Evolutionary conservation across 2,329 filamentous ascomycete genomes (phyloP), one percentile per base, ranked within the genome.

Genomic region (Colletotrichum sp.): DNA sequence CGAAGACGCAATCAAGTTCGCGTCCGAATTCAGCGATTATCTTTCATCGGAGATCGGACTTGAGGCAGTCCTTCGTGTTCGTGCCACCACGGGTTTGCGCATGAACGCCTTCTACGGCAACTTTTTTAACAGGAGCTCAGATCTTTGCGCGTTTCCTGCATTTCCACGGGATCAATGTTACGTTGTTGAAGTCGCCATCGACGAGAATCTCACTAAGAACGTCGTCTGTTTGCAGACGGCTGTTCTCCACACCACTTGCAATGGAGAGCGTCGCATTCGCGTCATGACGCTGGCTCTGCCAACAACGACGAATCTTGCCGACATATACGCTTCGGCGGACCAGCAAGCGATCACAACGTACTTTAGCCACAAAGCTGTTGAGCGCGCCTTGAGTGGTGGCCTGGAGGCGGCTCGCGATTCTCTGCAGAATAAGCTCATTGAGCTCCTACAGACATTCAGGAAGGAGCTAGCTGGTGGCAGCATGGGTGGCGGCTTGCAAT

Each of bases 91-190:
- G 28, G 97, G 97, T 68, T 88, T 99, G 75, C 93, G 97, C 70
- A 99, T 99, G 95, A 98, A 93, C 87, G 96, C 96, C 3, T 99
- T 99, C 87, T 99, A 99, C 85, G 97, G 97, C 80, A 99, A 99
- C 88, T 99, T 99, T 87, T 99, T 99, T 90, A 99, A 99, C 88
- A 92, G 97, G 80, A 98, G 95, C 83, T 98, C 96, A 18, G 97
- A 99, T 87, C 92, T 99, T 36, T 99, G 97, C 84, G 97, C 97
- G 15, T 99, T 99, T 90, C 97, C 97, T 3, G 96, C 97, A 1
- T 99, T 99, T 89, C 97, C 97, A 36, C 94, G 97, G 83, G 97
- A 99, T 82, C 97, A 99, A 85, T 96, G 95, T 78, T 99, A 99
- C 83, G 97, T 99, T 59, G 96, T 99, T 24, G 97, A 99, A 85